Conservation (phyloP, 306 rosid species). For the Acacia melanoxylon region DNA sequence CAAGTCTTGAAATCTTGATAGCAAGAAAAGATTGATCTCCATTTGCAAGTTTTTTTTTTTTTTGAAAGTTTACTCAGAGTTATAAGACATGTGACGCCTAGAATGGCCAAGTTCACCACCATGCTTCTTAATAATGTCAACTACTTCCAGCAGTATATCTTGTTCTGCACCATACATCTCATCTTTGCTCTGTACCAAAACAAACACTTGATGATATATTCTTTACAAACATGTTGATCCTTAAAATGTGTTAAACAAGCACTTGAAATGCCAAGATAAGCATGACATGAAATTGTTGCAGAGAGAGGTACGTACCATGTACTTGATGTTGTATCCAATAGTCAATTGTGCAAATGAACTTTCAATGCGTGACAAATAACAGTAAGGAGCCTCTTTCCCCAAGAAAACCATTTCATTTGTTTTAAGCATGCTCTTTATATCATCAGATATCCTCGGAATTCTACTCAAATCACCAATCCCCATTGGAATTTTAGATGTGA, state of each 20-base stretch:
- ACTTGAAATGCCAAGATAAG: neutral
- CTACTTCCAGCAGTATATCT: neutral
- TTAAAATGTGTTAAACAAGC: neutral
- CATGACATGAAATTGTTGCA: slow-evolving; percentile 9
- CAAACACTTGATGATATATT: neutral
- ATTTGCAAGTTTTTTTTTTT: no score
- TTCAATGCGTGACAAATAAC: slow-evolving; percentile 74
- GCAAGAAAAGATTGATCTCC: neutral
- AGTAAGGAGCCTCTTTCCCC: slow-evolving; percentile 78
- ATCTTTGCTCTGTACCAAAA: neutral
- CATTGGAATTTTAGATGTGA: slow-evolving; percentile 62
- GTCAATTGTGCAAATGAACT: slow-evolving; percentile 69
- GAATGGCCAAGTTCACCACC: neutral
- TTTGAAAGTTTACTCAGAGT: neutral
- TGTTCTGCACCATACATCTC: neutral
- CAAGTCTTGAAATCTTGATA: neutral
- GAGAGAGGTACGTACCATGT: slow-evolving; percentile 55
- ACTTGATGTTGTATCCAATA: slow-evolving; percentile 76
- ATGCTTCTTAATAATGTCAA: neutral
- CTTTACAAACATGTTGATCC: neutral
- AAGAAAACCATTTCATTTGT: slow-evolving; percentile 69
- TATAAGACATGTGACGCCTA: neutral
- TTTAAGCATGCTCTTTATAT: slow-evolving; percentile 63
- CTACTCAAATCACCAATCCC: slow-evolving; percentile 60
- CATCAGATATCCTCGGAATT: slow-evolving; percentile 63